A percentile compares a stretch with the other conserved stretches of the same genome.
phyloP scores from a whole-genome alignment of 371 early-diverging fungal species.

The Apophysomyces variabilis region DNA sequence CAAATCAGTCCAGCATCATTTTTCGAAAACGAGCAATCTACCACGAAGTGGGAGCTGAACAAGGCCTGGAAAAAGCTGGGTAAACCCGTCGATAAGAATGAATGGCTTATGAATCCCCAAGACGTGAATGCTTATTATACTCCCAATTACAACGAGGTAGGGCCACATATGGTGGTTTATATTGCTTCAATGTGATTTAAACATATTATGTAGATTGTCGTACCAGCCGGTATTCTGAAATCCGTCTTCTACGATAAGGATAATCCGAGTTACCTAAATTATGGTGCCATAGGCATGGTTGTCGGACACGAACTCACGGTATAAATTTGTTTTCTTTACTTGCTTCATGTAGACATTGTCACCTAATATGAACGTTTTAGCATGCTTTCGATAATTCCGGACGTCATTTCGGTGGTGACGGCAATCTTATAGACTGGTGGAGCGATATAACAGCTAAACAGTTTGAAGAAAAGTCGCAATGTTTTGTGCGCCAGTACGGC shows the following conservation, averaged over 20 bases:
- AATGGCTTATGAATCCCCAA: slow-evolving; percentile 63
- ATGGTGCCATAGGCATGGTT: slow-evolving; percentile 61
- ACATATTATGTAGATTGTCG: slow-evolving; percentile 42
- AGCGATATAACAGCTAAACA: slow-evolving; percentile 47
- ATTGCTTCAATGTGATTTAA: background rate
- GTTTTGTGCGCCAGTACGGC: slow-evolving; percentile 68
- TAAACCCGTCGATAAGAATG: slow-evolving; percentile 44
- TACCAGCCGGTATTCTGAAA: slow-evolving; percentile 68
- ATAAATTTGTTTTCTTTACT: too few species aligned
- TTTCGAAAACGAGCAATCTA: slow-evolving; percentile 54
- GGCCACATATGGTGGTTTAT: background rate
- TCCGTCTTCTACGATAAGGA: slow-evolving; percentile 50
- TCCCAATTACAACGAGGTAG: slow-evolving; percentile 52
- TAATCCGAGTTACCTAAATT: slow-evolving; percentile 50
- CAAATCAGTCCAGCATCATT: slow-evolving; percentile 35
- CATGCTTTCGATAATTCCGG: slow-evolving; percentile 58
- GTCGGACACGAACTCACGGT: slow-evolving; percentile 67
- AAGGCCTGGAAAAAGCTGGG: slow-evolving; percentile 38
- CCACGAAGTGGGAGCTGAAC: slow-evolving; percentile 27
- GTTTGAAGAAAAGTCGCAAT: slow-evolving; percentile 56
- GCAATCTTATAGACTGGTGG: slow-evolving; percentile 65
- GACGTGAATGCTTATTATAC: slow-evolving; percentile 69
- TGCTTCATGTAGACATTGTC: background rate
- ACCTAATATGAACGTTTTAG: slow-evolving; percentile 17
- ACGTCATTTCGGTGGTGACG: slow-evolving; percentile 54